Evolutionary conservation across 306 rosid genomes (phyloP).

Genomic region (Lathyrus oleraceus): DNA sequence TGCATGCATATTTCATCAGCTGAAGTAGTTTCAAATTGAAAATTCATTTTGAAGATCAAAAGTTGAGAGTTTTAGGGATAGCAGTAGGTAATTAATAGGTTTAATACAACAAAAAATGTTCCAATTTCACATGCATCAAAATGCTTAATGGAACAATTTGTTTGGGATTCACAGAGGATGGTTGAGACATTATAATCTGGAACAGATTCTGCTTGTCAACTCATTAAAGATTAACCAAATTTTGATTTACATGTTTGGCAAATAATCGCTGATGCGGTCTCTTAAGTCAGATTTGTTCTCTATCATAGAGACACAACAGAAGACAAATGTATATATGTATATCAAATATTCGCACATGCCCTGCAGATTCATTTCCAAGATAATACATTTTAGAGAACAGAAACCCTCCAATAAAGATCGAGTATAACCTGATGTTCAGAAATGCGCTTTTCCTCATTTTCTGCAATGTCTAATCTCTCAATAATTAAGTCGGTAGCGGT

Average conservation of each 20-base stretch:
- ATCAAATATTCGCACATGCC: conserved; percentile 13
- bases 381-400: conserved; percentile 4
- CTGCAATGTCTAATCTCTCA: conserved; percentile 82
- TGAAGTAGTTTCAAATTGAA: not conserved
- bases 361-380: not conserved
- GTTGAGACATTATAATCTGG: conserved; percentile 2
- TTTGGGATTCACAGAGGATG: not conserved
- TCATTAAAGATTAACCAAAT: conserved; percentile 15
- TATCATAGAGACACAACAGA: not conserved
- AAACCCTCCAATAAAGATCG: not conserved
- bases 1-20: not conserved
- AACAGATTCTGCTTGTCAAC: not conserved
- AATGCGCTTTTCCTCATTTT: conserved; percentile 62
- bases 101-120: not conserved
- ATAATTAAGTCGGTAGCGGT: conserved; percentile 82
- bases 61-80: not conserved
- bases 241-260: not conserved
- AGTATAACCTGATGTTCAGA: conserved; percentile 66
- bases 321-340: not conserved
- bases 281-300: conserved; percentile 5
- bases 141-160: conserved; percentile 11
- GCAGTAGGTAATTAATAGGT: not conserved
- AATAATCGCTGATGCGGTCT: conserved; percentile 11
- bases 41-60: not conserved
- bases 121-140: not conserved